These are phyloP conservation scores for Umbelopsis sp. DNA, from an alignment of 371 early-diverging fungal species.

Conservation along the genomic window DNA sequence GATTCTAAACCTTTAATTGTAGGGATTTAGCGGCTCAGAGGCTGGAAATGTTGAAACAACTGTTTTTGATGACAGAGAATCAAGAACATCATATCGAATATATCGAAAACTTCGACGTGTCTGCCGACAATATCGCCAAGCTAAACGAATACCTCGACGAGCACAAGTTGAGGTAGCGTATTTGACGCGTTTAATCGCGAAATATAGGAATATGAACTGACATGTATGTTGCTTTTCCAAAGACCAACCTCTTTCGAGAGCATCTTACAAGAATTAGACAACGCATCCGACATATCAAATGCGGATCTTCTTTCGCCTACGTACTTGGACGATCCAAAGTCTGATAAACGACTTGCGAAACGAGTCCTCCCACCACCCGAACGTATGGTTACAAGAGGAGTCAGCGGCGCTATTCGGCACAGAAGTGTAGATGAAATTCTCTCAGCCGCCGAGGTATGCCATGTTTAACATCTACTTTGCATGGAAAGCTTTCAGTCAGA, in stretches of 20 bases:
- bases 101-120: conserved; percentile 19
- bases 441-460: conserved; percentile 46
- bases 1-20: background rate
- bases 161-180: background rate
- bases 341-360: conserved; percentile 23
- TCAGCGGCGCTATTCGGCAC: conserved; percentile 68
- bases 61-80: conserved; percentile 15
- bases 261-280: conserved; percentile 2
- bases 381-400: conserved; percentile 75
- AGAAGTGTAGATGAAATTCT: conserved; percentile 64
- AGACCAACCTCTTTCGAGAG: conserved; percentile 15
- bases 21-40: conserved; percentile 1
- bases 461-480: background rate
- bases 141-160: conserved; percentile 7
- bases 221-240: background rate
- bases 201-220: background rate
- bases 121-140: conserved; percentile 15
- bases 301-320: background rate
- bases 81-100: conserved; percentile 4
- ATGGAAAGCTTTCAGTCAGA: background rate
- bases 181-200: conserved; percentile 13
- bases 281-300: background rate
- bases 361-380: conserved; percentile 65
- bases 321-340: conserved; percentile 5
- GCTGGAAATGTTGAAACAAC: background rate